phyloP scores from a whole-genome alignment of 169 alveolate genomes.

The Perkinsus marinus region DNA sequence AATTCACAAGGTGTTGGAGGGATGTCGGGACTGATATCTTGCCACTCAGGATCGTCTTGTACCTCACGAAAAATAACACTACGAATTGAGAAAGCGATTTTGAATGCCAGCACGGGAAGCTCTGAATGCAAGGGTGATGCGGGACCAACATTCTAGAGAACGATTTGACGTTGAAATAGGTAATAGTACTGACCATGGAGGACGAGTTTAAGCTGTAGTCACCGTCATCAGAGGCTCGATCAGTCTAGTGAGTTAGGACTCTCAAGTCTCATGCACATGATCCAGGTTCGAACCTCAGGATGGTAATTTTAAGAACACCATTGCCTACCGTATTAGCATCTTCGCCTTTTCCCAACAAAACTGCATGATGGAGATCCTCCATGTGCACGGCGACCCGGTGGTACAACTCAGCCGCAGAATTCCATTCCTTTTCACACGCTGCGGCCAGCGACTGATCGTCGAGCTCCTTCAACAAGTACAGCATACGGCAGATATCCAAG shows the following conservation, averaged over 20 bases:
- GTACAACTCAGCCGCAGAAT: not conserved
- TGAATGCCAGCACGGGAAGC: too few species aligned
- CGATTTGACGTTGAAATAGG: too few species aligned
- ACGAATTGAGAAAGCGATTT: too few species aligned
- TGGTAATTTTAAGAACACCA: not conserved
- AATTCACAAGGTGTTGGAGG: not conserved
- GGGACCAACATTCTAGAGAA: too few species aligned
- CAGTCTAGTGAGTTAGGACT: not conserved
- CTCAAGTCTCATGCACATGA: not conserved
- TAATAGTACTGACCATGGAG: too few species aligned
- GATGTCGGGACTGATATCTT: not conserved
- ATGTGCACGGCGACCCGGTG: not conserved
- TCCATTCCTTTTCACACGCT: not conserved
- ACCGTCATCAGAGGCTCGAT: too few species aligned
- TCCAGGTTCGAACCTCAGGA: not conserved
- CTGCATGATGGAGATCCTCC: not conserved
- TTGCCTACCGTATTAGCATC: not conserved
- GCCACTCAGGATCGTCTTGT: not conserved
- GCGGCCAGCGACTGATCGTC: not conserved
- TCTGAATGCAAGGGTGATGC: too few species aligned
- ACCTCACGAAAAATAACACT: not conserved
- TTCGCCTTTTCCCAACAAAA: not conserved
- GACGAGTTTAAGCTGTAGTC: too few species aligned
- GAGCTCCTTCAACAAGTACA: not conserved
- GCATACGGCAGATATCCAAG: not conserved